Percentiles rank a stretch among this genome's conserved stretches.
Evolutionary conservation across 2,329 filamentous ascomycete genomes (phyloP).

Genomic region (Exophiala sp.): DNA sequence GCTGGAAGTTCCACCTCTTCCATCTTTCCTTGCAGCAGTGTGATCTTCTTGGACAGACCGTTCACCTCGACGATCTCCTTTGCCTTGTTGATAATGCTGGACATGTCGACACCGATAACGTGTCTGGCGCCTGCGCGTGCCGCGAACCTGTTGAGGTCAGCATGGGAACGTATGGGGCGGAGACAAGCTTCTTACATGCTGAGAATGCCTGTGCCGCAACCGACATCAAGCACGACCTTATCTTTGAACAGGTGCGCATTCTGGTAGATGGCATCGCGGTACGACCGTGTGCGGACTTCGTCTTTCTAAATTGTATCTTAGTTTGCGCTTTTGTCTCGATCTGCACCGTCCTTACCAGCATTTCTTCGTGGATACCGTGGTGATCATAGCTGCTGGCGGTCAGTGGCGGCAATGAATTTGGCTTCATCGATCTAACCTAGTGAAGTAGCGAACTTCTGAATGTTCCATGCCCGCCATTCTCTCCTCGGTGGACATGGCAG

Average conservation of each 20-base stretch:
- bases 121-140: conserved; percentile 95
- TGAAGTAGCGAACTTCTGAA: conserved; percentile 98
- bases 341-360: conserved; percentile 27
- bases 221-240: conserved; percentile 92
- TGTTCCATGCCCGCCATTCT: conserved; percentile 64
- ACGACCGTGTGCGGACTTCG: conserved; percentile 91
- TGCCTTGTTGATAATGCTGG: conserved; percentile 98
- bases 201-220: conserved; percentile 94
- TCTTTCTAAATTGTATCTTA: conserved; percentile 47
- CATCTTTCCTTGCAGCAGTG: conserved; percentile 98
- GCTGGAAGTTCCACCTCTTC: conserved; percentile 92
- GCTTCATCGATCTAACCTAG: conserved; percentile 59
- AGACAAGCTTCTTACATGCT: conserved; percentile 68
- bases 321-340: conserved; percentile 12
- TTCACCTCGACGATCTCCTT: conserved; percentile 89
- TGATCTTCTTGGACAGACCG: conserved; percentile 92
- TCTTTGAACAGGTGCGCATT: conserved; percentile 92
- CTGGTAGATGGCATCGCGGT: conserved; percentile 95
- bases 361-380: conserved; percentile 60
- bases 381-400: conserved; percentile 74
- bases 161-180: conserved; percentile 2
- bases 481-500: conserved; percentile 38
- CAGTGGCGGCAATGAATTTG: conserved; percentile 16
- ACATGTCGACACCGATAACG: conserved; percentile 99
- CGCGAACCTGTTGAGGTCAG: conserved; percentile 66